Base-by-base conservation (phyloP, 352 stramenopile genomes). In the Globisporangium rhizosaccharum region DNA sequence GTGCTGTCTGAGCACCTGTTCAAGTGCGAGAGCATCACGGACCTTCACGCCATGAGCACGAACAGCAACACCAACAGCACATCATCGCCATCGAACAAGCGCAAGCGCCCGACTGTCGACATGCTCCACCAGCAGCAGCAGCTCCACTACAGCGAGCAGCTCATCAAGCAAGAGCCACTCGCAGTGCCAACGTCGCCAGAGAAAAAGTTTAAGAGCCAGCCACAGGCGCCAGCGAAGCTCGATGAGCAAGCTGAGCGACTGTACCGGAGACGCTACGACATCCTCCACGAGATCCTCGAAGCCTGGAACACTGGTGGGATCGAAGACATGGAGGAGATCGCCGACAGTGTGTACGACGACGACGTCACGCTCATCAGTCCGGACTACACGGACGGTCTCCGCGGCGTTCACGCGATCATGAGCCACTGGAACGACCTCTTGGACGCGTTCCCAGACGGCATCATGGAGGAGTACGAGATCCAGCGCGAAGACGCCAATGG, bases 391-490 rank as follows among this genome's bases (percentile, higher is more conserved):
- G 75, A 91, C 59, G 72, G 79, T 23, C 59, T 91, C 28, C 72
- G 75, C 54, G 82, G 82, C 23, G 74, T 89, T 7, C 62, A 87
- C 53, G 77, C 77, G 37, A 66, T 91, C n/a, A 79, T 91, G 82
- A 71, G 72, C 23, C 79, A 91, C 67, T 91, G 82, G 82, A 80
- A 70, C 30, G 39, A 76, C 56, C 58, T 91, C 42, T 57, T 91
- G 36, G 82, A 91, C 57, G 77, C 75, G 10, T 91, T 91, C 55
- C 82, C 82, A 5, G 82, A 91, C 57, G 82, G 82, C 39, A 88
- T 91, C 57, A 91, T 91, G 82, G 82, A 91, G 53, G 82, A 91
- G 57, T 91, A 91, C 62, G 65, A 84, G 53, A 88, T 91, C 58
- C 67, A 86, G 56, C 72, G 76, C 18, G 82, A 87, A 11, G 77